Percentiles rank a stretch among this genome's conserved stretches.
Conservation (phyloP, 768 basidiomycete genomes). For the Suillus lakei region DNA sequence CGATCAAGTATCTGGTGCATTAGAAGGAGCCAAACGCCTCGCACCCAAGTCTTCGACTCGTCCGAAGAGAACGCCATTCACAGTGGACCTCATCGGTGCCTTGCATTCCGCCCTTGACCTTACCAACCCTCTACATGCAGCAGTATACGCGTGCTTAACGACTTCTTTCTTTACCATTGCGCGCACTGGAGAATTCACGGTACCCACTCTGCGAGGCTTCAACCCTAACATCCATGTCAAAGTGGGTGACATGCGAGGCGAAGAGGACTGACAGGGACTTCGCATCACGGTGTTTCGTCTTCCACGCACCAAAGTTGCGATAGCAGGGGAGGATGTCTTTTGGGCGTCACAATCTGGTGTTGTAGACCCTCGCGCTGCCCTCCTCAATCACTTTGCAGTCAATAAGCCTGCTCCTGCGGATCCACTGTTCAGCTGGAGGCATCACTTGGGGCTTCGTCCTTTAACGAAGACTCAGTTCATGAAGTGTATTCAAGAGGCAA, state of each 20-base stretch:
- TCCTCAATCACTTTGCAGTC: background rate
- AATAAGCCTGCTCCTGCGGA: background rate
- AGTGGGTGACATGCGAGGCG: background rate
- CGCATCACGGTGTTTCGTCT: background rate
- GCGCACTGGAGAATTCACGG: background rate
- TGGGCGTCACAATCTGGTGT: background rate
- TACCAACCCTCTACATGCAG: background rate
- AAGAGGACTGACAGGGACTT: background rate
- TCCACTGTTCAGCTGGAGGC: constrained; percentile 15
- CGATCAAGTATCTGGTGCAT: constrained; percentile 27
- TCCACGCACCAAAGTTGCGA: background rate
- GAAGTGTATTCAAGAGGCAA: background rate
- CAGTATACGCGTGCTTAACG: background rate
- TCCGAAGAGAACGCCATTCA: too few relatives aligned
- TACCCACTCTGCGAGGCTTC: background rate
- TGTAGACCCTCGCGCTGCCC: background rate
- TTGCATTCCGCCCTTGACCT: rapidly evolving
- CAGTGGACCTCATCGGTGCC: background rate
- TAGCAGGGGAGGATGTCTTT: background rate
- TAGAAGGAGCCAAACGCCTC: constrained; percentile 18
- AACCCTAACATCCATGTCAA: background rate
- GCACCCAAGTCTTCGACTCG: constrained; percentile 16
- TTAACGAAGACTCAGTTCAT: constrained; percentile 1
- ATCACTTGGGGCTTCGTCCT: background rate
- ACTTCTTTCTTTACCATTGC: background rate